These are phyloP conservation scores for Salix exigua DNA, from an alignment of 345 rosid genomes.

Conservation along the genomic window DNA sequence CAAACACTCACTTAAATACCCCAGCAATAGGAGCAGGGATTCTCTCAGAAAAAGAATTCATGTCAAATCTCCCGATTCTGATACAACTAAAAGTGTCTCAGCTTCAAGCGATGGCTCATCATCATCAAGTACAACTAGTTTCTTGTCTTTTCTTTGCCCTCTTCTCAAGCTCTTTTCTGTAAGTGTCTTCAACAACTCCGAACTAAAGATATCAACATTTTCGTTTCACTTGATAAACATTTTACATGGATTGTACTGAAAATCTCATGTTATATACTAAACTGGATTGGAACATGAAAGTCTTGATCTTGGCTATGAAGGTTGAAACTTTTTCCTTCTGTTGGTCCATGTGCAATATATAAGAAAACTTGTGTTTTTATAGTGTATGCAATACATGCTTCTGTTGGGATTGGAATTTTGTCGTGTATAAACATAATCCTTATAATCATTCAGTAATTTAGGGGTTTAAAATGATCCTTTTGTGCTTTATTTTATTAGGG, in stretches of 20 bases:
- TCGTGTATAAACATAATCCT: no score
- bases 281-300: not conserved
- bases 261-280: not conserved
- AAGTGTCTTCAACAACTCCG: slow-evolving; percentile 2
- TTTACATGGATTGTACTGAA: not conserved
- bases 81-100: not conserved
- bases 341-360: no score
- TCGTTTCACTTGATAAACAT: not conserved
- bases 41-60: slow-evolving; percentile 16
- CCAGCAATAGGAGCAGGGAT: slow-evolving; percentile 23
- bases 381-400: no score
- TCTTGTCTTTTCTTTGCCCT: slow-evolving; percentile 79
- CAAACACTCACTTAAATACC: not conserved
- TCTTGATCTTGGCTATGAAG: not conserved
- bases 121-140: slow-evolving; percentile 29
- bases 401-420: no score
- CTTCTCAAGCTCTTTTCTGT: slow-evolving; percentile 76
- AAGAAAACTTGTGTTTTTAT: no score
- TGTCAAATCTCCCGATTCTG: slow-evolving; percentile 32
- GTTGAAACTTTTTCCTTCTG: not conserved
- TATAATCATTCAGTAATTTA: not conserved
- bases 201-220: not conserved
- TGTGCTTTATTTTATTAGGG: not conserved
- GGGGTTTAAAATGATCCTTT: not conserved
- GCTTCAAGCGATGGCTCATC: slow-evolving; percentile 6